A percentile compares a stretch with the other conserved stretches of the same genome.
Conservation (phyloP, 768 basidiomycete genomes). For the Tephrocybe sp. region DNA sequence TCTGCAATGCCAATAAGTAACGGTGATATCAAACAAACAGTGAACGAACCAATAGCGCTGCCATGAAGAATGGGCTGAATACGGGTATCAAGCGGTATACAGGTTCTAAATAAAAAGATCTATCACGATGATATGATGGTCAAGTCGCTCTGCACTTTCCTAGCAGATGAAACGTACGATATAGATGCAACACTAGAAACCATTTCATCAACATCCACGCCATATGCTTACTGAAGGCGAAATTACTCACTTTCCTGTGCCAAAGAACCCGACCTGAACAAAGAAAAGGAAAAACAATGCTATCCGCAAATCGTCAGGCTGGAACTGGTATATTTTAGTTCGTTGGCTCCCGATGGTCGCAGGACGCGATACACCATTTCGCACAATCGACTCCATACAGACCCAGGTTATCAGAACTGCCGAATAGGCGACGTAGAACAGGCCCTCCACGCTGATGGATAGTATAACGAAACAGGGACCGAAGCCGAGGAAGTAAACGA, state of each 20-base stretch:
- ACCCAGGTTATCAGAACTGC: constrained; percentile 66
- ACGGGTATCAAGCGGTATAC: constrained; percentile 85
- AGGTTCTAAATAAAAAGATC: constrained; percentile 84
- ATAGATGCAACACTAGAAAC: constrained; percentile 71
- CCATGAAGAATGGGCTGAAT: constrained; percentile 86
- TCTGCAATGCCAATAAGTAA: constrained; percentile 31
- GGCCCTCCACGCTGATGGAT: constrained; percentile 77
- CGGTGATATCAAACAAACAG: background rate
- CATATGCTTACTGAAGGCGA: background rate
- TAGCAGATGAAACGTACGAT: constrained; percentile 46
- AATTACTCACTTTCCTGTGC: constrained; percentile 72
- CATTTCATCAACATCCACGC: background rate
- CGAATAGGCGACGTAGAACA: constrained; percentile 75
- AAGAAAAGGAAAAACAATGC: constrained; percentile 85
- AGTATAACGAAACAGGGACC: constrained; percentile 75
- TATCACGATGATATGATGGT: constrained; percentile 19
- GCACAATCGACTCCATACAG: constrained; percentile 46
- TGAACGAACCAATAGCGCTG: constrained; percentile 55
- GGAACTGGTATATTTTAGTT: constrained; percentile 39
- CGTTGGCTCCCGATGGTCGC: constrained; percentile 5
- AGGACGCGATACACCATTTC: constrained; percentile 9
- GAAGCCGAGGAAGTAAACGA: constrained; percentile 68
- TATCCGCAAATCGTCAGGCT: constrained; percentile 63
- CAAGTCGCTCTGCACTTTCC: background rate
- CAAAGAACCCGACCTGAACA: constrained; percentile 84